These are phyloP conservation scores for Gilbertella persicaria DNA, from an alignment of 371 early-diverging fungal genomes.

Conservation along the genomic window DNA sequence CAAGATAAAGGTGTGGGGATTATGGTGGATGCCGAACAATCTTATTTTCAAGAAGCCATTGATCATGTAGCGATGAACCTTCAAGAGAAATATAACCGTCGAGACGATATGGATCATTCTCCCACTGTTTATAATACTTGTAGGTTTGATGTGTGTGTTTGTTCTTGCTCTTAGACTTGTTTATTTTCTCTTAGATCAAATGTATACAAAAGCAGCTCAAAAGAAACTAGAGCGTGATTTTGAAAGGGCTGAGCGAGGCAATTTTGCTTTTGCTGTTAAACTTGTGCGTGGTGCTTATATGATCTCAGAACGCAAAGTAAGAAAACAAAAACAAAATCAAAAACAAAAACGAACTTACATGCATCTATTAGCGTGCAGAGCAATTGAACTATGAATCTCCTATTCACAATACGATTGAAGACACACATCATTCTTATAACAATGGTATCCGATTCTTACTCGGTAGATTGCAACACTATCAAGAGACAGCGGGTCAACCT, in stretches of 20 bases:
- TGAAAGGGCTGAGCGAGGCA: constrained; percentile 62
- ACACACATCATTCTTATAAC: constrained; percentile 86
- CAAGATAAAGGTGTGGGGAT: constrained; percentile 64
- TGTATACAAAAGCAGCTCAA: constrained; percentile 83
- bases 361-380: constrained; percentile 54
- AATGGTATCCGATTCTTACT: constrained; percentile 75
- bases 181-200: constrained; percentile 63
- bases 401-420: constrained; percentile 78
- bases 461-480: constrained; percentile 45
- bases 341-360: neutral
- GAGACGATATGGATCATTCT: constrained; percentile 37
- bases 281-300: constrained; percentile 94
- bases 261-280: constrained; percentile 83
- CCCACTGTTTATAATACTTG: constrained; percentile 88
- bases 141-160: too few species aligned
- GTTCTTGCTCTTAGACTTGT: constrained; percentile 4
- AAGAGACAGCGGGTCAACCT: constrained; percentile 22
- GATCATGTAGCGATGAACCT: constrained; percentile 79
- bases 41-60: constrained; percentile 91
- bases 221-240: constrained; percentile 69
- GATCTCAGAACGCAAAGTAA: constrained; percentile 76
- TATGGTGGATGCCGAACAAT: constrained; percentile 93
- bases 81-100: constrained; percentile 66
- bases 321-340: too few species aligned
- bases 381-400: constrained; percentile 72